Percentiles rank a stretch among this genome's conserved stretches.
phyloP scores from a whole-genome alignment of 495 filamentous ascomycete species.

The Geoglossum glabrum region DNA sequence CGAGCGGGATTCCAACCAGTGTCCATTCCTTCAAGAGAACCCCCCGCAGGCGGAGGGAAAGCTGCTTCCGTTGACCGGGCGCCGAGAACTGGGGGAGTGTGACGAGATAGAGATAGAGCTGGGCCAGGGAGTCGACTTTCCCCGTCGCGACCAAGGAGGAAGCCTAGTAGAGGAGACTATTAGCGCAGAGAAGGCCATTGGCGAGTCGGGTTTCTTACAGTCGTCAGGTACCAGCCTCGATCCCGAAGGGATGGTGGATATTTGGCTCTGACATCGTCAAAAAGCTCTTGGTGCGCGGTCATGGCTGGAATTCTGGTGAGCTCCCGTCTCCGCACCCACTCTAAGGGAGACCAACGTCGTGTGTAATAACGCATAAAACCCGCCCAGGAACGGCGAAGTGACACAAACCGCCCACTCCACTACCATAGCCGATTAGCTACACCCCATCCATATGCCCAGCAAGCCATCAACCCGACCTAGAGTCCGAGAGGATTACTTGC shows the following conservation, averaged over 20 bases:
- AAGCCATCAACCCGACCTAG: too few species aligned
- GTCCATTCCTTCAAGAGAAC: constrained; percentile 13
- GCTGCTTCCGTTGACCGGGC: constrained; percentile 3
- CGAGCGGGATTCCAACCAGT: constrained; percentile 10
- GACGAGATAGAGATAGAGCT: constrained; percentile 10
- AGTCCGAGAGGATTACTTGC: too few species aligned
- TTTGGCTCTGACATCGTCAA: background rate
- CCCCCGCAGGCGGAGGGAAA: constrained; percentile 9
- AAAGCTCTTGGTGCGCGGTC: background rate
- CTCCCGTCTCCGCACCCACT: background rate
- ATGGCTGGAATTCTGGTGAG: background rate
- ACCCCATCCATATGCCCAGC: too few species aligned
- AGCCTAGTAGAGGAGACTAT: constrained; percentile 1
- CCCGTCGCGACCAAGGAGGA: constrained; percentile 9
- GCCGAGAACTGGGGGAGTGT: background rate
- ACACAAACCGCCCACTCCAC: too few species aligned
- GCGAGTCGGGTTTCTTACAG: constrained; percentile 3
- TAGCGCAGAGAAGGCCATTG: background rate
- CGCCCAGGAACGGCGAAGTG: too few species aligned
- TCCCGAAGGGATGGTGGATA: background rate
- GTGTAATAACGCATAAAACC: too few species aligned
- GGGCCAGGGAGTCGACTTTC: background rate
- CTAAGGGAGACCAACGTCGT: too few species aligned
- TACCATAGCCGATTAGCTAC: too few species aligned
- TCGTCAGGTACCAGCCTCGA: constrained; percentile 11